These are phyloP conservation scores for Candida dubliniensis DNA, from an alignment of 1,139 yeast genomes.

Conservation along the genomic window DNA sequence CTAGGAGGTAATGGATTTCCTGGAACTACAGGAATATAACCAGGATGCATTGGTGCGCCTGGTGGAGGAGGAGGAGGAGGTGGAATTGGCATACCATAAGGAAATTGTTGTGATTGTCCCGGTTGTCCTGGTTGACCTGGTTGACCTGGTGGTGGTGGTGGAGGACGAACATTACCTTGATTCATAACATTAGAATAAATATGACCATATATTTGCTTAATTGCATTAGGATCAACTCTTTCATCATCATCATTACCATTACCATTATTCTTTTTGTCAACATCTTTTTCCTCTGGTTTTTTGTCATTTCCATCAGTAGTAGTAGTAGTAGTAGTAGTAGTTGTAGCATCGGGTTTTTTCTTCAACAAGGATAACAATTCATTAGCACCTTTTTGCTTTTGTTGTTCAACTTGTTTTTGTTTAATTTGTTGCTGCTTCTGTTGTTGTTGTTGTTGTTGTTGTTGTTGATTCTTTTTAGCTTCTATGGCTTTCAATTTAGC, in stretches of 20 bases:
- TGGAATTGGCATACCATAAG: constrained; percentile 17
- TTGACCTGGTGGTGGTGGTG: constrained; percentile 18
- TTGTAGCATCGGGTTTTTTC: constrained; percentile 13
- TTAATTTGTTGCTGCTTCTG: neutral
- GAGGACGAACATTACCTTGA: constrained; percentile 31
- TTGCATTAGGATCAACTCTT: constrained; percentile 37
- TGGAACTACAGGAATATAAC: constrained; percentile 19
- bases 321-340: neutral
- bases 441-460: constrained; percentile 9
- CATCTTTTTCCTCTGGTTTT: constrained; percentile 10
- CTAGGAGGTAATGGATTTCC: constrained; percentile 38
- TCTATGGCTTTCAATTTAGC: constrained; percentile 21
- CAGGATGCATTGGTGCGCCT: constrained; percentile 13
- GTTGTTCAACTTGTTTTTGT: constrained; percentile 4
- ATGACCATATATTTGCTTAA: constrained; percentile 51
- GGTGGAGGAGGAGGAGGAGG: constrained; percentile 21
- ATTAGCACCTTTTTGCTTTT: constrained; percentile 17
- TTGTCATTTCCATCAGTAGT: neutral
- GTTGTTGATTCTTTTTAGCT: constrained; percentile 17
- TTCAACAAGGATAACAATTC: constrained; percentile 43
- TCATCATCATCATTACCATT: constrained; percentile 15
- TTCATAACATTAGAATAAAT: constrained; percentile 46
- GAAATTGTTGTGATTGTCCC: constrained; percentile 17
- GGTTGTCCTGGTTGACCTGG: constrained; percentile 24
- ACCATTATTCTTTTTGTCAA: constrained; percentile 18